Percentiles rank a stretch among this genome's conserved stretches.
These are phyloP conservation scores for Lactuca saligna DNA, from an alignment of 129 eudicot species.

Conservation along the genomic window DNA sequence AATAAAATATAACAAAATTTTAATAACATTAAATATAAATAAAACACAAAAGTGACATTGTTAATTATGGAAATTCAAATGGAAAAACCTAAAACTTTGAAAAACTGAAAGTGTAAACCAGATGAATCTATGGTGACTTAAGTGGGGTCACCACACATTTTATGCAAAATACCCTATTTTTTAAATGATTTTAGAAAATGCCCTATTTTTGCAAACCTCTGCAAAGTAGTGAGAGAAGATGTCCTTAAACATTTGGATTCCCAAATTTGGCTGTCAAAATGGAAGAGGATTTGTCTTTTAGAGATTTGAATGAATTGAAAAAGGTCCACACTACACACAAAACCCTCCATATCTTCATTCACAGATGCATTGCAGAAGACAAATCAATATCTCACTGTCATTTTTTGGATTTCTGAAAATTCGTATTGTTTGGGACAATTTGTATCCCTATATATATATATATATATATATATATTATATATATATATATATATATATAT, in stretches of 20 bases:
- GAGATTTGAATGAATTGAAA: constrained; percentile 27
- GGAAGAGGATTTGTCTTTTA: constrained; percentile 34
- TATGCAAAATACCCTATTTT: no score
- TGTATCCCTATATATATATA: constrained; percentile 1
- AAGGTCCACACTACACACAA: constrained; percentile 30
- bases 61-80: no score
- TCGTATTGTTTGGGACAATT: constrained; percentile 28
- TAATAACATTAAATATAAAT: no score
- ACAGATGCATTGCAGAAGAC: constrained; percentile 39
- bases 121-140: no score
- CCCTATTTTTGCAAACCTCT: neutral
- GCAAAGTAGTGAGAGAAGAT: constrained; percentile 4
- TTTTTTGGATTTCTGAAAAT: constrained; percentile 34
- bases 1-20: no score
- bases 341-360: constrained; percentile 25
- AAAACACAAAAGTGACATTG: no score
- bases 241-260: constrained; percentile 26
- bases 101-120: no score
- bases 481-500: neutral
- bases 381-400: constrained; percentile 34
- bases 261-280: constrained; percentile 30
- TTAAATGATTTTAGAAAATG: no score
- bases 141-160: no score
- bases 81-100: no score
- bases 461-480: no score